These are phyloP conservation scores for Spiraea crenata DNA, from an alignment of 331 rosid species.

Conservation along the genomic window DNA sequence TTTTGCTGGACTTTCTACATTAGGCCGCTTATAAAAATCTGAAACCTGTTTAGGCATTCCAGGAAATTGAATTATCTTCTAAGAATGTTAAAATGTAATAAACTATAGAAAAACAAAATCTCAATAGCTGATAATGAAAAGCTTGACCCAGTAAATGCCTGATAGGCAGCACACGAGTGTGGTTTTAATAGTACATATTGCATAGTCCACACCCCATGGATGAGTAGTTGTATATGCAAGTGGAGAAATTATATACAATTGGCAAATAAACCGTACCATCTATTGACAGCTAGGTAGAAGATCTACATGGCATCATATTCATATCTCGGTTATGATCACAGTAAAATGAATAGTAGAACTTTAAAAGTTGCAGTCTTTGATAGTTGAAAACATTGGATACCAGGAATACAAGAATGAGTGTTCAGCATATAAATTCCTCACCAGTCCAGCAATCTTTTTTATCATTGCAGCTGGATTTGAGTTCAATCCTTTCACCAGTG, in stretches of 20 bases:
- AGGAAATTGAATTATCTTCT: slow-evolving; percentile 1
- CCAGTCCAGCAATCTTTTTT: slow-evolving; percentile 97
- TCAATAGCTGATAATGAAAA: background rate
- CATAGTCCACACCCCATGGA: background rate
- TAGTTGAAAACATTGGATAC: background rate
- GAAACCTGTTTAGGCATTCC: slow-evolving; percentile 59
- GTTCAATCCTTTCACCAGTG: slow-evolving; percentile 87
- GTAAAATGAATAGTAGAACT: slow-evolving; percentile 3
- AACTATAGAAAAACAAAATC: background rate
- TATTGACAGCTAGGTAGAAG: background rate
- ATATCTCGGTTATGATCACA: background rate
- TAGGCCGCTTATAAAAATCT: slow-evolving; percentile 78
- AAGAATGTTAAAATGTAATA: background rate
- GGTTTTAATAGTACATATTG: background rate
- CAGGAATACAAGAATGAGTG: background rate
- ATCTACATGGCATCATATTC: slow-evolving; percentile 7
- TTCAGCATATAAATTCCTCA: slow-evolving; percentile 31
- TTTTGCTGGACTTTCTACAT: slow-evolving; percentile 92
- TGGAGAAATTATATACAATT: background rate
- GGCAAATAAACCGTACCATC: background rate
- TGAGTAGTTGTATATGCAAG: background rate
- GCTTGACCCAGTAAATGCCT: background rate
- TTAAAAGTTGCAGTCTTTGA: slow-evolving; percentile 4
- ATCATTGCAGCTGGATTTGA: slow-evolving; percentile 85
- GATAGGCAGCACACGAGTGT: background rate